Conservation (phyloP, 2,329 filamentous ascomycete species). For the Colletotrichum sublineola region DNA sequence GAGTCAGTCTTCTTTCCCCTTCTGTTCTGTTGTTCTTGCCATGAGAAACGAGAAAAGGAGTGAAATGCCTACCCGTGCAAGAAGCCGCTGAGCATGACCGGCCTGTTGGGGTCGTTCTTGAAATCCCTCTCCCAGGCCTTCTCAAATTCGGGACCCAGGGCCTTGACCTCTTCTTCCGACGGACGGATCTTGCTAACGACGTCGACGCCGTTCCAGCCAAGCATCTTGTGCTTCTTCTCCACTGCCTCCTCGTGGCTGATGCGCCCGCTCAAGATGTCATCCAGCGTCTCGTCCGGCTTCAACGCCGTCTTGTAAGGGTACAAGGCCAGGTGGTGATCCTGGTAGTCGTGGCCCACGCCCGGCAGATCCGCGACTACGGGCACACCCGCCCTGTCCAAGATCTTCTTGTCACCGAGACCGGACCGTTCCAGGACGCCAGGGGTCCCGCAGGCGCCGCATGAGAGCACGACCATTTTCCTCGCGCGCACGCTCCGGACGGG, state of each 20-base stretch:
- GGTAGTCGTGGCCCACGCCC: slow-evolving; percentile 50
- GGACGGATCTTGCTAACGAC: slow-evolving; percentile 67
- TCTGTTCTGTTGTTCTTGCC: rapidly evolving
- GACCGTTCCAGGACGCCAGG: slow-evolving; percentile 65
- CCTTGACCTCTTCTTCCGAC: slow-evolving; percentile 62
- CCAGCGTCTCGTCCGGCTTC: slow-evolving; percentile 59
- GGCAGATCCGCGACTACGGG: slow-evolving; percentile 43
- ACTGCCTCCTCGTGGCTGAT: slow-evolving; percentile 44
- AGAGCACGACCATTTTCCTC: slow-evolving; percentile 61
- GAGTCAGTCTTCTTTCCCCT: not conserved
- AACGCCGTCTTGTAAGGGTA: slow-evolving; percentile 64
- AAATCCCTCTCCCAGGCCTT: slow-evolving; percentile 66
- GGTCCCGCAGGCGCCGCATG: slow-evolving; percentile 58
- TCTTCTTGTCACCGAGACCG: slow-evolving; percentile 58
- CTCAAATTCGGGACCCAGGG: slow-evolving; percentile 64
- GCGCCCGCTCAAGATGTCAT: slow-evolving; percentile 47
- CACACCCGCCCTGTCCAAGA: slow-evolving; percentile 44
- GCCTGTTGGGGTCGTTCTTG: slow-evolving; percentile 45
- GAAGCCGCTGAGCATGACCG: slow-evolving; percentile 45
- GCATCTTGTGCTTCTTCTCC: slow-evolving; percentile 48
- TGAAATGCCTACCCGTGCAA: slow-evolving; percentile 42
- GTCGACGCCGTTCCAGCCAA: slow-evolving; percentile 70
- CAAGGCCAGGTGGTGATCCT: slow-evolving; percentile 66
- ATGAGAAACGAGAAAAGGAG: not conserved
- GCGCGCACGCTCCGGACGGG: slow-evolving; percentile 50